These are phyloP conservation scores for Aspergillus floridensis DNA, from an alignment of 2,329 filamentous ascomycete genomes.

Conservation along the genomic window DNA sequence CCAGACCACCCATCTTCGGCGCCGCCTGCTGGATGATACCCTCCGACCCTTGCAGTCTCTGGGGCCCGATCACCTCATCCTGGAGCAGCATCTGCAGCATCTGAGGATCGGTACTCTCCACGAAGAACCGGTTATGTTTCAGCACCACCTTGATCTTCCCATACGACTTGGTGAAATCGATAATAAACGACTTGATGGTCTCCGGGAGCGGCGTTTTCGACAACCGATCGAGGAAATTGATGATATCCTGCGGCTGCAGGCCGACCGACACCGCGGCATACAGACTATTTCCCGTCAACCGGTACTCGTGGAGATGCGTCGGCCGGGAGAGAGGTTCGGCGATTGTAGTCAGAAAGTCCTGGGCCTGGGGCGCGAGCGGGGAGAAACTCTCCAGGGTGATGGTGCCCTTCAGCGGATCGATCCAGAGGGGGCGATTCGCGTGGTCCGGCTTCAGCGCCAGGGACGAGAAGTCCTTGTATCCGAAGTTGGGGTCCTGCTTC, in stretches of 20 bases:
- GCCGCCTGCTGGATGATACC: conserved; percentile 76
- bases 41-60: conserved; percentile 70
- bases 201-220: conserved; percentile 84
- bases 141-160: conserved; percentile 94
- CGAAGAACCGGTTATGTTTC: conserved; percentile 90
- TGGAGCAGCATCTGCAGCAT: conserved; percentile 84
- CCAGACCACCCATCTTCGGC: conserved; percentile 79
- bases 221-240: conserved; percentile 80
- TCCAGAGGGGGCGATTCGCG: conserved; percentile 86
- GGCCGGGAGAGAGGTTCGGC: conserved; percentile 90
- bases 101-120: conserved; percentile 84
- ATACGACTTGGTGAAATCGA: conserved; percentile 82
- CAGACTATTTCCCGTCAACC: conserved; percentile 84
- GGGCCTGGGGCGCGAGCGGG: conserved; percentile 77
- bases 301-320: conserved; percentile 89
- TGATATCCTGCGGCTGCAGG: conserved; percentile 84
- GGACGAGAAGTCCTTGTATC: conserved; percentile 74
- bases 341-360: conserved; percentile 94
- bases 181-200: conserved; percentile 74
- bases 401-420: conserved; percentile 79
- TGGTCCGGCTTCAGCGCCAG: conserved; percentile 84
- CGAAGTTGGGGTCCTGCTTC: conserved; percentile 55
- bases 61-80: conserved; percentile 76
- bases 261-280: conserved; percentile 95
- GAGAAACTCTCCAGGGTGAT: conserved; percentile 96